A percentile compares a stretch with the other conserved stretches of the same genome.
Evolutionary conservation across 257 asterid genomes (phyloP).

Genomic region (Primulina eburnea): DNA sequence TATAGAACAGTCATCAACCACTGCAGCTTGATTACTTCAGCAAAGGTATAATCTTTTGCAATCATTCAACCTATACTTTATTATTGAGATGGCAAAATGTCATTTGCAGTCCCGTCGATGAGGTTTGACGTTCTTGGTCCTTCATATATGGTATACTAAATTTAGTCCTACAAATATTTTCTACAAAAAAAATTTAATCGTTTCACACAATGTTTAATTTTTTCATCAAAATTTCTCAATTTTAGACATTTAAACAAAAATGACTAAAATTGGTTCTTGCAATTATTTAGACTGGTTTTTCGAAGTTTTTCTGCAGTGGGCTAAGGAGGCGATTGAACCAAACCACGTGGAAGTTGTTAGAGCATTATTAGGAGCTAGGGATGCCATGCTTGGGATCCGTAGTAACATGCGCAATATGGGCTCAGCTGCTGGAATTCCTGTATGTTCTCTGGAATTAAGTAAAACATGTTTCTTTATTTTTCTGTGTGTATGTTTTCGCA

Average conservation of each 20-base stretch:
- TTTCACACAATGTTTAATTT: background rate
- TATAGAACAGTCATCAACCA: conserved; percentile 48
- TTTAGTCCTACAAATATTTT: background rate
- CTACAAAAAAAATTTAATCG: background rate
- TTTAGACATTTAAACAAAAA: background rate
- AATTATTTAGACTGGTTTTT: conserved; percentile 4
- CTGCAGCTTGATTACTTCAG: conserved; percentile 65
- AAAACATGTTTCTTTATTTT: conserved; percentile 8
- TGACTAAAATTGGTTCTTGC: background rate
- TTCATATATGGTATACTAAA: background rate
- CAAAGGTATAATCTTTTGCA: conserved; percentile 47
- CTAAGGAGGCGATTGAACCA: conserved; percentile 45
- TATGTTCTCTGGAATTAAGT: conserved; percentile 32
- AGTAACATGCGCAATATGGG: conserved; percentile 87
- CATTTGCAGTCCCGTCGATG: background rate
- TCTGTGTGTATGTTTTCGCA: background rate
- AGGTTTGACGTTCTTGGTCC: background rate
- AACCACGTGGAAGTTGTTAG: conserved; percentile 50
- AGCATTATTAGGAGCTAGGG: conserved; percentile 85
- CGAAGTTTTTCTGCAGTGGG: conserved; percentile 51
- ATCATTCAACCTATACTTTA: conserved; percentile 4
- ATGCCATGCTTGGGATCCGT: conserved; percentile 84
- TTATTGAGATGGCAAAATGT: background rate
- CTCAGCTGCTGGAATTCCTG: conserved; percentile 92
- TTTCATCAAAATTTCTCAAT: no score